These are phyloP conservation scores for Quercus cerris DNA, from an alignment of 306 rosid species.

Conservation along the genomic window DNA sequence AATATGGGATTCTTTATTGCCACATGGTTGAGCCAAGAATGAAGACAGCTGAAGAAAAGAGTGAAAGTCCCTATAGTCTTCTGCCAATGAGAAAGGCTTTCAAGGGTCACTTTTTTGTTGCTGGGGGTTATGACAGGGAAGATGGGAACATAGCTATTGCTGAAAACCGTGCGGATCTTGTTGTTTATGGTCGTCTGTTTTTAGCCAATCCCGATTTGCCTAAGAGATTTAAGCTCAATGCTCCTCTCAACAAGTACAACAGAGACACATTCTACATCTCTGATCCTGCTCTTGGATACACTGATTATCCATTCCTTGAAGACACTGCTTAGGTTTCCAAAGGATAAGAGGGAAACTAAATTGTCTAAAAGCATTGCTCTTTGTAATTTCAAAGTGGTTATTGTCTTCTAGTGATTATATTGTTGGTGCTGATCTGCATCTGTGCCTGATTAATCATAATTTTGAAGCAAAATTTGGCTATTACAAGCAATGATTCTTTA, in stretches of 20 bases:
- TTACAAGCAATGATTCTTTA: neutral
- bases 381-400: neutral
- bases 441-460: neutral
- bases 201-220: slow-evolving; percentile 41
- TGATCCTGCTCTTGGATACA: slow-evolving; percentile 36
- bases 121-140: slow-evolving; percentile 23
- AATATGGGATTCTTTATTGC: slow-evolving; percentile 31
- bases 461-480: neutral
- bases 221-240: slow-evolving; percentile 32
- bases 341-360: neutral
- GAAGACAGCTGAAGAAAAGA: neutral
- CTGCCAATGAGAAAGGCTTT: slow-evolving; percentile 32
- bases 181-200: slow-evolving; percentile 28
- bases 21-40: slow-evolving; percentile 40
- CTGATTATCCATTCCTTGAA: slow-evolving; percentile 34
- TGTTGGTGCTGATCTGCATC: neutral
- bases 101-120: slow-evolving; percentile 26
- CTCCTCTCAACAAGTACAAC: slow-evolving; percentile 28
- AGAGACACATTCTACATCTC: slow-evolving; percentile 20
- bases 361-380: neutral
- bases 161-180: slow-evolving; percentile 17
- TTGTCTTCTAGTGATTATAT: no score
- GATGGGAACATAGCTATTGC: slow-evolving; percentile 22
- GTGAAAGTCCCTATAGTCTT: slow-evolving; percentile 5
- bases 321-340: neutral